Base-by-base conservation (phyloP, 1,284 basidiomycete species). In the Moesziomyces sp. region DNA sequence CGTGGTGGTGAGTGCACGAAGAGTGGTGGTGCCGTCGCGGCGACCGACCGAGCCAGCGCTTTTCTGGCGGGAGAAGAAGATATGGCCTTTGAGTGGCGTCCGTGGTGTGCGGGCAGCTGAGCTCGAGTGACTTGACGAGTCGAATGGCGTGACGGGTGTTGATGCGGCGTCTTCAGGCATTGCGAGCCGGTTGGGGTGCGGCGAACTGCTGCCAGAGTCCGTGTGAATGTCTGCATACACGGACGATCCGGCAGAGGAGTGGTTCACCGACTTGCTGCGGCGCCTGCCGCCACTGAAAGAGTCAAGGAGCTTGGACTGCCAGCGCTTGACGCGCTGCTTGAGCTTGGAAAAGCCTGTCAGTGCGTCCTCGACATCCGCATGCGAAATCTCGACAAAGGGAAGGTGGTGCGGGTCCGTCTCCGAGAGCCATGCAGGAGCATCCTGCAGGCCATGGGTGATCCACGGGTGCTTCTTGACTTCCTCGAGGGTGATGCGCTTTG, bases 381-480 rank as follows among this genome's bases (percentile, higher is more conserved):
- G 88, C 0, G 92, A 91, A 30, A 96, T 90, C 54, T 88, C 87
- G 54, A 92, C 88, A 44, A 87, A 88, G 16, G 88, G 87, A 56
- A 87, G 86, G 46, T 87, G 87, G 52, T 87, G 87, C 3, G 90
- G 89, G 49, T 90, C 89, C 1, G 93, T 96, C 57, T 90, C 88
- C 16, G 87, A 85, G 9, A 95, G 88, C 94, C 95, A 97, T n/a
- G 87, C 86, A 0, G 89, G 86, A 0, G 91, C 89, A 59, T 92
- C 88, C 18, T 87, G 83, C 30, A 97, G 87, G 23, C 67, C 74
- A 9, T 52, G 66, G 4, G 67, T 67, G 59, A 95, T 89, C 92
- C 94, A 98, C 3, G 89, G 87, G 90, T 85, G 72, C 93, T 71
- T 73, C 89, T 97, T 97, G 76, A 95, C 90, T 76, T 92, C 88